phyloP scores from a whole-genome alignment of 352 stramenopile genomes.

The Pythium phragmiticola region DNA sequence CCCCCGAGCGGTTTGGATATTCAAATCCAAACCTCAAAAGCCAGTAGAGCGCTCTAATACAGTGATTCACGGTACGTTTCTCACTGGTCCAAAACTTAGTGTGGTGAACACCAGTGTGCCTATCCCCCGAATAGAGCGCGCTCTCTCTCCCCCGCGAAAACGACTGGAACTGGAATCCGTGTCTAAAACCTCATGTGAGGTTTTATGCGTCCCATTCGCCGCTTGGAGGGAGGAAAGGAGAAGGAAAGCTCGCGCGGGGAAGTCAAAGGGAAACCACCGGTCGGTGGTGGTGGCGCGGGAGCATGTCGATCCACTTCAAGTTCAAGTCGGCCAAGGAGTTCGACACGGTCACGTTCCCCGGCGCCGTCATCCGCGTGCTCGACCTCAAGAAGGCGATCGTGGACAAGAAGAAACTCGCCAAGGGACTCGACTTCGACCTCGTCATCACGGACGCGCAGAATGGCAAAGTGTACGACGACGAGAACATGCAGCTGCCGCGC shows the following conservation, averaged over 20 bases:
- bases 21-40: slow-evolving; percentile 42
- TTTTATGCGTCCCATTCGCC: not conserved
- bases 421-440: slow-evolving; percentile 91
- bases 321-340: slow-evolving; percentile 91
- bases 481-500: slow-evolving; percentile 86
- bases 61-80: not conserved
- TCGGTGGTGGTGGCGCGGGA: not conserved
- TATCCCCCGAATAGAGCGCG: slow-evolving; percentile 1
- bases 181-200: slow-evolving; percentile 10
- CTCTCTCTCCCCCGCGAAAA: slow-evolving; percentile 15
- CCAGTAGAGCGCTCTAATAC: slow-evolving; percentile 22
- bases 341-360: slow-evolving; percentile 83
- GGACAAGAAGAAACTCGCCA: slow-evolving; percentile 92
- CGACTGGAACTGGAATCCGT: slow-evolving; percentile 14
- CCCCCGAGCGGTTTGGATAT: slow-evolving; percentile 37
- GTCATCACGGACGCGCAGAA: slow-evolving; percentile 92
- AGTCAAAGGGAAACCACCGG: not conserved
- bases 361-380: slow-evolving; percentile 82
- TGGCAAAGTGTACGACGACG: slow-evolving; percentile 90
- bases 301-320: slow-evolving; percentile 91
- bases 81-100: not conserved
- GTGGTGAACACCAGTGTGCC: too few species aligned
- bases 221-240: not conserved
- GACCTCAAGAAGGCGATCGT: slow-evolving; percentile 94
- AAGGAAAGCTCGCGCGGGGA: slow-evolving; percentile 2